phyloP scores from a whole-genome alignment of 2,329 filamentous ascomycete genomes.

The Nannizziopsis arthrosporioides region DNA sequence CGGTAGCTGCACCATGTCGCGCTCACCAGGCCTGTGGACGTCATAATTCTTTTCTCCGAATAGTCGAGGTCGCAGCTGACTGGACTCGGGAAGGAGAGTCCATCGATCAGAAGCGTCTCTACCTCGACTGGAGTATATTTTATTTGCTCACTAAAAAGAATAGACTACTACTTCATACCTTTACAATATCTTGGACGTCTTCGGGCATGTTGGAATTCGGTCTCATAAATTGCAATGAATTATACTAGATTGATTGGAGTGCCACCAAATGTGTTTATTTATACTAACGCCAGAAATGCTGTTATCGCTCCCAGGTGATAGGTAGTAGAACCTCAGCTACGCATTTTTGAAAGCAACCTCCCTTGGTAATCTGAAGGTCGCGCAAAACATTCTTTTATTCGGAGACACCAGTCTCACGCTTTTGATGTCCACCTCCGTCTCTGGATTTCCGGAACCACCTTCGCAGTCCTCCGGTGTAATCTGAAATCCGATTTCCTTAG shows the following conservation, averaged over 20 bases:
- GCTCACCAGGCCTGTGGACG: too few relatives aligned
- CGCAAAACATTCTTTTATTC: slow-evolving; percentile 93
- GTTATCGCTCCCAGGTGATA: not conserved
- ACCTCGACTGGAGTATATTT: not conserved
- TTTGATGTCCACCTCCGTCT: slow-evolving; percentile 45
- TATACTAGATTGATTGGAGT: too few relatives aligned
- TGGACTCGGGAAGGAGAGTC: too few relatives aligned
- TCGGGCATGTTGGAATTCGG: not conserved
- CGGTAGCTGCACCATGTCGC: too few relatives aligned
- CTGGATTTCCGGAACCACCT: slow-evolving; percentile 44
- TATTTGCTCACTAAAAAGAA: not conserved
- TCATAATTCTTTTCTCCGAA: too few relatives aligned
- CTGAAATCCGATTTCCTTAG: slow-evolving; percentile 46
- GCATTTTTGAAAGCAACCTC: slow-evolving; percentile 61
- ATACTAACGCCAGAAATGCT: too few relatives aligned
- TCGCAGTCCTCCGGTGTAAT: slow-evolving; percentile 45
- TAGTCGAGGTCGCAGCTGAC: too few relatives aligned
- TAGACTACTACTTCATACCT: slow-evolving; percentile 1
- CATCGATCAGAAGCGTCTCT: not conserved
- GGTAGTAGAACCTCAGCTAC: not conserved
- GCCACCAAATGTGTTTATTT: too few relatives aligned
- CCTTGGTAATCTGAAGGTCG: slow-evolving; percentile 71
- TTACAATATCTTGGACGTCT: not conserved
- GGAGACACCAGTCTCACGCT: slow-evolving; percentile 81
- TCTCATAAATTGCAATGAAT: too few relatives aligned